phyloP scores from a whole-genome alignment of 1,284 basidiomycete species.

The Fomitopsis betulina region DNA sequence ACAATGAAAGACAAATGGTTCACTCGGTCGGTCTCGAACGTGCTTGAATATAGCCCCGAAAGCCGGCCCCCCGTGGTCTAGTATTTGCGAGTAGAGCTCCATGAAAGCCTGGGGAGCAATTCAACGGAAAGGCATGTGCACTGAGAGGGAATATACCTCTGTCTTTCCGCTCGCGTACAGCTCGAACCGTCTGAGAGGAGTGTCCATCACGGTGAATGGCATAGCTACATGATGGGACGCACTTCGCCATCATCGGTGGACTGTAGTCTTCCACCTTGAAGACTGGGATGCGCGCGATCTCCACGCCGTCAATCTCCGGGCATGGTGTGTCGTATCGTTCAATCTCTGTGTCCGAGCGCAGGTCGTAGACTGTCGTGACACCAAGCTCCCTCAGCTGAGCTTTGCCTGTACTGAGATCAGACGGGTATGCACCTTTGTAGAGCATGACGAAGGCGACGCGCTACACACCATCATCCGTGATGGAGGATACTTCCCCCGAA shows the following conservation, averaged over 20 bases:
- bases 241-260: slow-evolving; percentile 78
- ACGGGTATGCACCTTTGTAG: slow-evolving; percentile 2
- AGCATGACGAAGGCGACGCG: neutral
- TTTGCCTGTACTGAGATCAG: slow-evolving; percentile 40
- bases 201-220: neutral
- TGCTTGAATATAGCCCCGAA: slow-evolving; percentile 66
- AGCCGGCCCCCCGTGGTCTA: slow-evolving; percentile 63
- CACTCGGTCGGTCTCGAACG: slow-evolving; percentile 61
- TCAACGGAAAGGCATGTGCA: slow-evolving; percentile 1
- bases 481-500: slow-evolving; percentile 62
- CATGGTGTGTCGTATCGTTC: slow-evolving; percentile 61
- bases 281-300: slow-evolving; percentile 57
- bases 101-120: slow-evolving; percentile 57
- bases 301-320: slow-evolving; percentile 57
- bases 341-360: slow-evolving; percentile 75
- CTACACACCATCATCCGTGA: slow-evolving; percentile 56
- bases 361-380: slow-evolving; percentile 62
- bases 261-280: slow-evolving; percentile 74
- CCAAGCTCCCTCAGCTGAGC: slow-evolving; percentile 53
- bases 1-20: slow-evolving; percentile 68
- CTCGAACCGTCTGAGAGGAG: slow-evolving; percentile 52
- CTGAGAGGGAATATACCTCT: slow-evolving; percentile 41
- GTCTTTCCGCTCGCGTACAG: slow-evolving; percentile 77
- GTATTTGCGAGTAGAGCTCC: slow-evolving; percentile 73
- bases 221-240: slow-evolving; percentile 35